These are phyloP conservation scores for Venturia effusa DNA, from an alignment of 2,329 filamentous ascomycete genomes.

Conservation along the genomic window DNA sequence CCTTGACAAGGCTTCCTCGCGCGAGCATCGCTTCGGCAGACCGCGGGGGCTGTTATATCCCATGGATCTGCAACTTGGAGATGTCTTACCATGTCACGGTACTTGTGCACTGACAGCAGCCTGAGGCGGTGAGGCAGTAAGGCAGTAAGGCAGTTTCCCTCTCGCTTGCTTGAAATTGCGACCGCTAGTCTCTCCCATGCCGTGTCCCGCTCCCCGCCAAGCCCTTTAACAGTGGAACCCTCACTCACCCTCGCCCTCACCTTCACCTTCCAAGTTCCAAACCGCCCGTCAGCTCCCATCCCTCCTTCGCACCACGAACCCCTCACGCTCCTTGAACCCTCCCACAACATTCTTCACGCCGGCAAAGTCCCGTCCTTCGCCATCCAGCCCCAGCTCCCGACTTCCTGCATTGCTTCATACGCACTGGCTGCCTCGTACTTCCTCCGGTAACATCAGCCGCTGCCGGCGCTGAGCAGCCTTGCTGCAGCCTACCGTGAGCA, in stretches of 20 bases:
- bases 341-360: neutral
- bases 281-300: neutral
- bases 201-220: neutral
- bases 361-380: no score
- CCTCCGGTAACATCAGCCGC: conserved; percentile 10
- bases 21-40: no score
- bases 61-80: no score
- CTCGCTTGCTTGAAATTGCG: no score
- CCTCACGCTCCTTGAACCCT: neutral
- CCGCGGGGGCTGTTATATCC: no score
- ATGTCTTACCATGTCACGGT: no score
- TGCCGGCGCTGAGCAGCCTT: conserved; percentile 7
- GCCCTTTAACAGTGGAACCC: neutral
- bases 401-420: neutral
- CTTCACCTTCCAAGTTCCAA: neutral
- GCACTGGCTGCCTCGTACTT: conserved; percentile 1
- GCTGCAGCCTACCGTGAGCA: conserved; percentile 5
- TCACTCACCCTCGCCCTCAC: neutral
- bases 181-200: neutral
- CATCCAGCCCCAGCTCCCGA: no score
- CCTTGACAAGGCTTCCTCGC: no score
- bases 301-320: neutral
- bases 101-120: no score
- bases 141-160: no score
- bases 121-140: no score